A percentile compares a stretch with the other conserved stretches of the same genome.
Conservation (phyloP, 2,329 filamentous ascomycete species). For the Leptographium lundbergii region DNA sequence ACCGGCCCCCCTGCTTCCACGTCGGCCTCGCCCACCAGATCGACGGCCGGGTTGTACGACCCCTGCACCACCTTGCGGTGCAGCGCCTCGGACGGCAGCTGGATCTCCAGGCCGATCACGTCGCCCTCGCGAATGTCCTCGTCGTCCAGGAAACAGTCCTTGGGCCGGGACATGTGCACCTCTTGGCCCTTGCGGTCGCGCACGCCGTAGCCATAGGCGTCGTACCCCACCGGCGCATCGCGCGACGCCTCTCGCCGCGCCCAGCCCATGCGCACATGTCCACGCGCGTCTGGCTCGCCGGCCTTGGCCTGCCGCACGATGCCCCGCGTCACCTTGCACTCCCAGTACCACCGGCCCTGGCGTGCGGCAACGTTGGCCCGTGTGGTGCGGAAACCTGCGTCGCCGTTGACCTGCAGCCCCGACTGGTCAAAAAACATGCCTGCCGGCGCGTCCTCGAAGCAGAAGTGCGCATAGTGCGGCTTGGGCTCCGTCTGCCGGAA, state of each 20-base stretch:
- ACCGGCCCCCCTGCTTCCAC: background rate
- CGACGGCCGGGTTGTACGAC: constrained; percentile 75
- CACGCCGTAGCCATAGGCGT: constrained; percentile 88
- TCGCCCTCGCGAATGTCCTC: constrained; percentile 80
- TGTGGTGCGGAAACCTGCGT: constrained; percentile 86
- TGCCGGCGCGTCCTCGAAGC: constrained; percentile 81
- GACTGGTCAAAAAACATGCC: constrained; percentile 72
- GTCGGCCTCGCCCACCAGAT: constrained; percentile 47
- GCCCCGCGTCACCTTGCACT: constrained; percentile 78
- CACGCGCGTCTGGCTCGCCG: constrained; percentile 25
- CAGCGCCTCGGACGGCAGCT: constrained; percentile 69
- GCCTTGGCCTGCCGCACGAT: constrained; percentile 29
- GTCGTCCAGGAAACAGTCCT: constrained; percentile 69
- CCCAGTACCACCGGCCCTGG: constrained; percentile 87
- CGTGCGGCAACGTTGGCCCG: constrained; percentile 82
- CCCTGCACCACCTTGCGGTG: constrained; percentile 83
- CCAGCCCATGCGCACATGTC: constrained; percentile 76
- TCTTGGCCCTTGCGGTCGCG: constrained; percentile 85
- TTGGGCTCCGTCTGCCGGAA: constrained; percentile 81
- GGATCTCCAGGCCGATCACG: constrained; percentile 87
- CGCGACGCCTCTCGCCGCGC: constrained; percentile 68
- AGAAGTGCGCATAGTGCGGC: constrained; percentile 74
- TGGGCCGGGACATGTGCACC: constrained; percentile 86
- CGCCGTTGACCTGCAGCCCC: constrained; percentile 69
- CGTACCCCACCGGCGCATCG: constrained; percentile 74